Conservation (phyloP, 2,329 filamentous ascomycete genomes). For the Xylariales sp. region DNA sequence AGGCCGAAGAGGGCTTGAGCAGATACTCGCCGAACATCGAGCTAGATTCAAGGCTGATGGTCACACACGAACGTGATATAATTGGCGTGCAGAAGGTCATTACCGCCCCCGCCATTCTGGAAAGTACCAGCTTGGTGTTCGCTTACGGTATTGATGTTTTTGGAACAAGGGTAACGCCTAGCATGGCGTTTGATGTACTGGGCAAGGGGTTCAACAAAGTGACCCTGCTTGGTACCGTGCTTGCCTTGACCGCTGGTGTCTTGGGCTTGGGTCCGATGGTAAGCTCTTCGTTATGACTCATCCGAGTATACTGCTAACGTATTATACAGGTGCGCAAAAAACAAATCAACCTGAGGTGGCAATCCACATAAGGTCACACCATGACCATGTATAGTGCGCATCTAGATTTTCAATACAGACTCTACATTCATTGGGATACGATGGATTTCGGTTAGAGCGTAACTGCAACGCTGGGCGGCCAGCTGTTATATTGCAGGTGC, state of each 20-base stretch:
- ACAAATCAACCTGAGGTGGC: constrained; percentile 40
- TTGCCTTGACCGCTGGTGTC: constrained; percentile 73
- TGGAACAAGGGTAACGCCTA: constrained; percentile 80
- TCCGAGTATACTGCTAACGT: constrained; percentile 10
- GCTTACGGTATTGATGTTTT: constrained; percentile 88
- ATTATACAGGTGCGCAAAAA: constrained; percentile 39
- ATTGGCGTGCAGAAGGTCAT: constrained; percentile 70
- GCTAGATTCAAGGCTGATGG: constrained; percentile 73
- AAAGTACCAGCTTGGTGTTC: constrained; percentile 88
- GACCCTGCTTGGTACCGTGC: constrained; percentile 77
- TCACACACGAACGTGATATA: constrained; percentile 80
- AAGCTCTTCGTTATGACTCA: constrained; percentile 34
- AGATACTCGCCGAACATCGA: constrained; percentile 74
- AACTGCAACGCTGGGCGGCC: too few relatives aligned
- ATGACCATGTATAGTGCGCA: too few relatives aligned
- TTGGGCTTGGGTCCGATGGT: constrained; percentile 80
- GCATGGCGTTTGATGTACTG: constrained; percentile 84
- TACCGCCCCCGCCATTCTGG: constrained; percentile 72
- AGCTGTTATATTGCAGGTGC: too few relatives aligned
- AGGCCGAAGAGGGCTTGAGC: constrained; percentile 78
- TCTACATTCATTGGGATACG: too few relatives aligned
- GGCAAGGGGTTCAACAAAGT: constrained; percentile 92
- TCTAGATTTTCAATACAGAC: too few relatives aligned
- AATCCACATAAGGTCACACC: too few relatives aligned
- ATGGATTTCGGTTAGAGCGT: too few relatives aligned